Base-by-base conservation (phyloP, 1,139 yeast genomes). In the Geotrichum histeridarum region DNA sequence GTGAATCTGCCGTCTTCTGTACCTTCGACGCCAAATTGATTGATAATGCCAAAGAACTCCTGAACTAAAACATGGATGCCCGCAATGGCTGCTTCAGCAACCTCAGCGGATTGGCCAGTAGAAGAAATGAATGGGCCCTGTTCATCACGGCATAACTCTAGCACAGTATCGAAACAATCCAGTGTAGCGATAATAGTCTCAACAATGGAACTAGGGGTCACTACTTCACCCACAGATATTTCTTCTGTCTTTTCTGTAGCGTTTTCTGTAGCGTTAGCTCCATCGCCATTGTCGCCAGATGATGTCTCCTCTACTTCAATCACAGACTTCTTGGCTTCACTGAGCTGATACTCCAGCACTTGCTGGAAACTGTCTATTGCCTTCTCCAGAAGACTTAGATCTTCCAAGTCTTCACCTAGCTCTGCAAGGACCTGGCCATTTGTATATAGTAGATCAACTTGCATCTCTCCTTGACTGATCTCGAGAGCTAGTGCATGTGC, bases 351-450 rank as follows among this genome's bases (percentile, higher is more conserved):
- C 37, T 41, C 41, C 18, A 65, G 50, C 1, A 64, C 61, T 32
- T 43, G 46, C 35, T 61, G 61, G 51, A 64, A 64, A 32, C 57
- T 54, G 14, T 54, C 54, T 5, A 55, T 55, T 1, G 67, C 69
- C 27, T 53, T 42, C 9, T 36, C 33, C 33, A 59, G 55, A 46
- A 50, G 51, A 22, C 48, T 56, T 33, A 53, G 39, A 15, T 57
- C 51, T 15, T 63, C 64, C 4, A 42, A 35, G 36, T 64, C 67
- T 43, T 65, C 68, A 5, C 66, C 69, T 1, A 59, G 58, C 36
- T 65, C 68, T 4, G 59, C 58, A 42, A 64, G 53, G 2, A 63
- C 66, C 57, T 65, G 69, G 0, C 62, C 69, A 54, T 60, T 63
- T 42, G 66, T 66, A 55, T 62, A 65, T 43, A 62, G 50, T 53